A percentile compares a stretch with the other conserved stretches of the same genome.
phyloP scores from a whole-genome alignment of 1,139 yeast species.

The Debaryomyces nepalensis region DNA sequence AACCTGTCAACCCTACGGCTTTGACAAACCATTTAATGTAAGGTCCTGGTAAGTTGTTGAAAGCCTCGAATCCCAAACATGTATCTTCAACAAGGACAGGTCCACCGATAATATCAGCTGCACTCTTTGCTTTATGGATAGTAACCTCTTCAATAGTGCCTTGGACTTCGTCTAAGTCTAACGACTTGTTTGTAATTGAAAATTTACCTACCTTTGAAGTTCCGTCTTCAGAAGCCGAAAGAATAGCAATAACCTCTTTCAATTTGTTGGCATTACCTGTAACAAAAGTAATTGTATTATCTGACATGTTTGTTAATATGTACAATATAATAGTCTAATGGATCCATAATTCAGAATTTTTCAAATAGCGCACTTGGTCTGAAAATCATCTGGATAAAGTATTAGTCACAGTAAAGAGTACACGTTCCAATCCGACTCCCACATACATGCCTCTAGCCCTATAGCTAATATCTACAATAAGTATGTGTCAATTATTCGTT shows the following conservation, averaged over 20 bases:
- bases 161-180: constrained; percentile 90
- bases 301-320: constrained; percentile 3
- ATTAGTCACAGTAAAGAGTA: constrained; percentile 1
- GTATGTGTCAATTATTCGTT: constrained; percentile 1
- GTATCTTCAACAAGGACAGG: constrained; percentile 97
- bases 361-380: neutral
- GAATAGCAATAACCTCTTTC: constrained; percentile 78
- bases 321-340: neutral
- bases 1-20: constrained; percentile 70
- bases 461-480: neutral
- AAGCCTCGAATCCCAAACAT: constrained; percentile 80
- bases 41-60: constrained; percentile 90
- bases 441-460: neutral
- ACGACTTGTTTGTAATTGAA: constrained; percentile 58
- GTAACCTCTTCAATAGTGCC: constrained; percentile 87
- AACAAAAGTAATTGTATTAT: constrained; percentile 59
- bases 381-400: neutral
- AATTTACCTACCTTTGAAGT: constrained; percentile 53
- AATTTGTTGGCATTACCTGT: constrained; percentile 91
- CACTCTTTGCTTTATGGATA: constrained; percentile 75
- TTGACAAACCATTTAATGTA: constrained; percentile 85
- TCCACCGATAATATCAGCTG: constrained; percentile 62
- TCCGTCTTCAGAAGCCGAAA: constrained; percentile 40
- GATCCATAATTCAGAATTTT: neutral
- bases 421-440: too few relatives aligned